Conservation (phyloP, 257 asterid species). For the Solanum piurae region DNA sequence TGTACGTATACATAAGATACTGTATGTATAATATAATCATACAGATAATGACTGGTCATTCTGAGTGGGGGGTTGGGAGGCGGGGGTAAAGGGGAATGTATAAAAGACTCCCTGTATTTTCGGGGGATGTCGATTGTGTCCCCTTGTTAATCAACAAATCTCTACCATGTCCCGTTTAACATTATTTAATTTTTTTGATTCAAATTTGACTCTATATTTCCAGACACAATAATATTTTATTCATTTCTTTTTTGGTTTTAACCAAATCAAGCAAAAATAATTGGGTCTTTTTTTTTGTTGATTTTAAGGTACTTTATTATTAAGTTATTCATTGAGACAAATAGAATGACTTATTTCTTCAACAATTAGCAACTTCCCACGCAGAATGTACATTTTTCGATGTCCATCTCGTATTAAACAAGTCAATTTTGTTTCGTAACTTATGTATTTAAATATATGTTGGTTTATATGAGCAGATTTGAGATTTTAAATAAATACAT, state of each 20-base stretch:
- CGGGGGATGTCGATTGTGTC: constrained; percentile 95
- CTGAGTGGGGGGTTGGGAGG: not conserved
- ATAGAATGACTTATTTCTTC: not conserved
- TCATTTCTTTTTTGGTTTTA: not conserved
- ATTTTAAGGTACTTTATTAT: not conserved
- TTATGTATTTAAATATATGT: not conserved
- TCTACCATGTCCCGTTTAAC: constrained; percentile 48
- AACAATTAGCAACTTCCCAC: constrained; percentile 1
- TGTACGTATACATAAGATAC: not conserved
- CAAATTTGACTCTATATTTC: not conserved
- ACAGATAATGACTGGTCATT: not conserved
- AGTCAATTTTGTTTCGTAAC: not conserved
- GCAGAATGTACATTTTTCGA: not conserved
- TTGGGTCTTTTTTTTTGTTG: not conserved
- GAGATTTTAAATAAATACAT: not conserved
- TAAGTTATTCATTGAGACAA: not conserved
- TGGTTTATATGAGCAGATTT: not conserved
- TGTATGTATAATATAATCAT: not conserved
- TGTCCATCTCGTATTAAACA: not conserved
- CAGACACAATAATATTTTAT: not conserved
- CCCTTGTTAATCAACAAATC: constrained; percentile 66
- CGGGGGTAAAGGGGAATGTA: no score
- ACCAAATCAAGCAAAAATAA: not conserved
- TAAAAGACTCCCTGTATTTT: constrained; percentile 65
- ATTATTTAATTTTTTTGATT: not conserved